phyloP scores from a whole-genome alignment of 1,284 basidiomycete genomes.

The Athelia sp. region DNA sequence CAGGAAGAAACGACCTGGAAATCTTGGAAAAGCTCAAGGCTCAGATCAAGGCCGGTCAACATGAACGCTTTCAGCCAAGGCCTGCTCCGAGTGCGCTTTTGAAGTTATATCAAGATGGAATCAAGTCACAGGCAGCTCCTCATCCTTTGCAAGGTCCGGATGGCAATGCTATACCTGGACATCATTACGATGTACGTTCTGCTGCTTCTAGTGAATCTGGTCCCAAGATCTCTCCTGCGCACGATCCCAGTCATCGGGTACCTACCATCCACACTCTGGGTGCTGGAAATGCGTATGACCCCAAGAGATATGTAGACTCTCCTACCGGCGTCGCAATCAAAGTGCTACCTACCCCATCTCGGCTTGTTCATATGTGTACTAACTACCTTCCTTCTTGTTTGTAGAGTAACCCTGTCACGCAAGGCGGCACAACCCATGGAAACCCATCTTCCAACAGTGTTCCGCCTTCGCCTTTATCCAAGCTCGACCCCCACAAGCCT shows the following conservation, averaged over 20 bases:
- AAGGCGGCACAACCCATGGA: neutral
- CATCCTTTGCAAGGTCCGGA: neutral
- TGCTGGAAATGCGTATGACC: neutral
- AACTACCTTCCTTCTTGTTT: neutral
- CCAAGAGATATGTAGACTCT: neutral
- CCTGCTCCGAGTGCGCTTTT: neutral
- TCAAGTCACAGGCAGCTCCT: neutral
- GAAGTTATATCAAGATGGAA: neutral
- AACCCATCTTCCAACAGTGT: neutral
- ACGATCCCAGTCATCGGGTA: neutral
- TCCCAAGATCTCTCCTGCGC: neutral
- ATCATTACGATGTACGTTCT: conserved; percentile 1
- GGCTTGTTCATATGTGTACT: neutral
- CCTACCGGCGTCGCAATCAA: neutral
- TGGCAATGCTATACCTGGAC: neutral
- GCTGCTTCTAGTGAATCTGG: neutral
- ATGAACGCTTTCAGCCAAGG: neutral
- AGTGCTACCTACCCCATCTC: neutral
- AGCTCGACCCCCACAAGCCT: neutral
- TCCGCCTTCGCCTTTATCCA: neutral
- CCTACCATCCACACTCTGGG: neutral
- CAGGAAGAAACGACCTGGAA: neutral
- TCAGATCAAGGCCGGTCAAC: neutral
- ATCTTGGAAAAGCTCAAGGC: conserved; percentile 1
- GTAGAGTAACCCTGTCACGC: neutral